Percentiles rank a stretch among this genome's conserved stretches.
Evolutionary conservation across 768 basidiomycete genomes (phyloP).

Genomic region (Mycena galopus): DNA sequence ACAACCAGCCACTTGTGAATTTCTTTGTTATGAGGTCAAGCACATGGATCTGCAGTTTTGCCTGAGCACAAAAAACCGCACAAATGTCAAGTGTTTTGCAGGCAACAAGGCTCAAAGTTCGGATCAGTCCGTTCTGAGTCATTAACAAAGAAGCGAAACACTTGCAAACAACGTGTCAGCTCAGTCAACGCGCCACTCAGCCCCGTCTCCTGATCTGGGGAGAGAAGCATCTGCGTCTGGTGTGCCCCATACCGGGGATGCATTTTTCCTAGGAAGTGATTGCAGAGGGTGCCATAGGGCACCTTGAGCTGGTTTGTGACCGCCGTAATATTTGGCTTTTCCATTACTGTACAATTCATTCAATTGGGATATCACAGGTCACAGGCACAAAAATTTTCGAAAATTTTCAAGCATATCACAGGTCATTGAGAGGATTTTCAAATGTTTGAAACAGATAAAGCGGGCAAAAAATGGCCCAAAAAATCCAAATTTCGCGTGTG

Average conservation of each 20-base stretch:
- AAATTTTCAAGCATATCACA: no score
- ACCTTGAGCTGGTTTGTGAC: no score
- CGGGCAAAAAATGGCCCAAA: no score
- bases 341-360: no score
- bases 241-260: slow-evolving; percentile 7
- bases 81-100: not conserved
- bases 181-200: not conserved
- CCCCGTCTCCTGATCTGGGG: slow-evolving; percentile 23
- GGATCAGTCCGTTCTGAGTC: not conserved
- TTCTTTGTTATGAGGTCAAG: not conserved
- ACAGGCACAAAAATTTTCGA: no score
- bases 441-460: no score
- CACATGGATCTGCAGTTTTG: not conserved
- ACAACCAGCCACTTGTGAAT: not conserved
- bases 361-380: no score
- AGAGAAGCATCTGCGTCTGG: slow-evolving; percentile 28
- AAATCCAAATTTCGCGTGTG: no score
- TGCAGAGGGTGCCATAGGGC: no score
- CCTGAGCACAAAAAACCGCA: not conserved
- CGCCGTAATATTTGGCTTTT: no score
- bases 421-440: no score
- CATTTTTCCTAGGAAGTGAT: not conserved
- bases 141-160: not conserved
- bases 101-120: not conserved
- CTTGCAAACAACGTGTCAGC: not conserved